Evolutionary conservation across 352 stramenopile genomes (phyloP).

Genomic region (Globisporangium nodosum): DNA sequence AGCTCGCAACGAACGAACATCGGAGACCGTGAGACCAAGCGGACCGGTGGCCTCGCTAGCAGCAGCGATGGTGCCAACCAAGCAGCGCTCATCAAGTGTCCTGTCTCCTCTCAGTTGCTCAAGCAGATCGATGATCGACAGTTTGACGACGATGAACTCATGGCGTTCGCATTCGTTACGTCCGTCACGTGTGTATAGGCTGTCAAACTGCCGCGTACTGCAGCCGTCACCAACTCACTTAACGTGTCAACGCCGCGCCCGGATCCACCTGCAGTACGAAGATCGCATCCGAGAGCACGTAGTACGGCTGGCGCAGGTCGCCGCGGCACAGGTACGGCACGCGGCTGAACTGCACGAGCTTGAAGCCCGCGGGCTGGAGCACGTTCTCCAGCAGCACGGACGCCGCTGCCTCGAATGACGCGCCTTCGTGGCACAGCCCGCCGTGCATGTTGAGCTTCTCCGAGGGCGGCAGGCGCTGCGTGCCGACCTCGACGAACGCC

Average conservation of each 20-base stretch:
- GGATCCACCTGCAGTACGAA: constrained; percentile 67
- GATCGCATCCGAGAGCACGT: constrained; percentile 81
- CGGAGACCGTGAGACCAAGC: background rate
- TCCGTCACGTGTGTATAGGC: no score
- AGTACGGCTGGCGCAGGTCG: constrained; percentile 75
- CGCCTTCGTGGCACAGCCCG: constrained; percentile 49
- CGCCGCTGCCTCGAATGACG: constrained; percentile 62
- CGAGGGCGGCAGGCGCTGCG: constrained; percentile 43
- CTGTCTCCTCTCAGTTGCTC: background rate
- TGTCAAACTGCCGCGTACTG: background rate
- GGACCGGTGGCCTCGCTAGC: background rate
- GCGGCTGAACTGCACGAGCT: constrained; percentile 72
- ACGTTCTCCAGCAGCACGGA: constrained; percentile 62
- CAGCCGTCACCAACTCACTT: background rate
- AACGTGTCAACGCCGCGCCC: constrained; percentile 1
- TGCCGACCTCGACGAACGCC: constrained; percentile 79
- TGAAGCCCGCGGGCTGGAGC: constrained; percentile 62
- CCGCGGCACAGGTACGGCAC: constrained; percentile 81
- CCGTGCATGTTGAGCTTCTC: constrained; percentile 68
- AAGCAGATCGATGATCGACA: background rate
- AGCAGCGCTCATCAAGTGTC: no score
- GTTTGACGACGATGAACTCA: background rate
- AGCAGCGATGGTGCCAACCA: background rate
- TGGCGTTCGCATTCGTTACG: background rate
- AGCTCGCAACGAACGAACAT: background rate